Evolutionary conservation across 768 basidiomycete genomes (phyloP), one percentile per base, ranked within the genome.

Genomic region (Lactarius indigo): DNA sequence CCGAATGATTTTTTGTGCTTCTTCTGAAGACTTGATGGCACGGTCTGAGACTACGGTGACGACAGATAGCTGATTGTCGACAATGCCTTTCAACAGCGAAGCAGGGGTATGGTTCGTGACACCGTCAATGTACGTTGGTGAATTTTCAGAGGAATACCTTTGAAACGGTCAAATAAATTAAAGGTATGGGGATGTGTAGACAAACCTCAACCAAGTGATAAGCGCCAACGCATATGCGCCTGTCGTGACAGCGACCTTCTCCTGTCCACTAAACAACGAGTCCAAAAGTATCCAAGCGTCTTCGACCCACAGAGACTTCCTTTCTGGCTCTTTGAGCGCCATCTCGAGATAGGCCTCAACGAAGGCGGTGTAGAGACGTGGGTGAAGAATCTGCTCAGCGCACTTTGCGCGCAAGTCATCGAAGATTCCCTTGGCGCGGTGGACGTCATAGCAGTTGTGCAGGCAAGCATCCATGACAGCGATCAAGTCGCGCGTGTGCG

Each of bases 391-490:
- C 5, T 81, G 78, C 5, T 84, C 79, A 0, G 79, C 79, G 0
- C 83, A 70, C 0, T 76, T 69, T 10, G 68, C 68, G 7, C 88
- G 84, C 42, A 95, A 75, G 10, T 82, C 80, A 57, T 86, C 83
- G 69, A 95, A 94, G 28, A 96, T 83, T 42, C 80, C 78, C 69
- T 85, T 85, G 8, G 94, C 94, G 6, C 94, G 89, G 0, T 83
- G 80, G 0, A 94, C 86, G 74, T 94, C 91, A 74, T 89, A 86
- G 2, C 85, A 73, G 68, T 89, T 85, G 74, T 89, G 83, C 15
- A 96, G 77, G 74, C 94, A 96, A 5, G 92, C 91, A 71, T 91
- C 87, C 77, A 96, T 90, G 69, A 96, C 83, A 0, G 90, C 86
- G 13, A 92, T 74, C 63, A 84, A 80, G 74, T 94, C 91, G 72